These are phyloP conservation scores for Scorias spongiosa DNA, from an alignment of 2,329 filamentous ascomycete genomes.

Conservation along the genomic window DNA sequence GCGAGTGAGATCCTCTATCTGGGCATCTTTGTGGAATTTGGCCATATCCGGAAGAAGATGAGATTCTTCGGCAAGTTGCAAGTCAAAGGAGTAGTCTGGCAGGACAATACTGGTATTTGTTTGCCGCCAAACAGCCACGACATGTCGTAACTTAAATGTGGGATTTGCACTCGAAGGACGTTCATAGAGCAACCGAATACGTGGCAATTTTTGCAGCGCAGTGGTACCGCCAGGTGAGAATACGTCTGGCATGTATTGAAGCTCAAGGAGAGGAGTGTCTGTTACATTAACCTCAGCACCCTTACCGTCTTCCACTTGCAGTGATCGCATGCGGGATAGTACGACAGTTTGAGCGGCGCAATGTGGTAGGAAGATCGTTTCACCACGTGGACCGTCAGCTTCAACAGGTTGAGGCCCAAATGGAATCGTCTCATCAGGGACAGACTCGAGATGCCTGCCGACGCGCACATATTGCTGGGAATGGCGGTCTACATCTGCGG, in stretches of 20 bases:
- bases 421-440: background rate
- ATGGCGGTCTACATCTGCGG: background rate
- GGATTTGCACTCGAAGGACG: background rate
- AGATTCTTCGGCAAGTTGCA: conserved; percentile 7
- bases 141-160: conserved; percentile 1
- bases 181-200: conserved; percentile 5
- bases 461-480: background rate
- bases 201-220: conserved; percentile 4
- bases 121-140: conserved; percentile 1
- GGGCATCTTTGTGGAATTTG: conserved; percentile 2
- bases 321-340: conserved; percentile 8
- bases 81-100: conserved; percentile 9
- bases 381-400: background rate
- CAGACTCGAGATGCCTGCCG: background rate
- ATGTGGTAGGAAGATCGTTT: conserved; percentile 1
- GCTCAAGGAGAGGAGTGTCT: conserved; percentile 2
- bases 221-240: conserved; percentile 2
- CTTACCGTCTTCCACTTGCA: background rate
- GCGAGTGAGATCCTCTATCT: conserved; percentile 7
- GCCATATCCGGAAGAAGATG: conserved; percentile 2
- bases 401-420: background rate
- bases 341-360: conserved; percentile 3
- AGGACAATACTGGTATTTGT: conserved; percentile 4
- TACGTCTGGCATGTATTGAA: conserved; percentile 7
- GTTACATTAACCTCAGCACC: background rate